Conservation (phyloP, 2,329 filamentous ascomycete species). For the Fusarium marasasianum region DNA sequence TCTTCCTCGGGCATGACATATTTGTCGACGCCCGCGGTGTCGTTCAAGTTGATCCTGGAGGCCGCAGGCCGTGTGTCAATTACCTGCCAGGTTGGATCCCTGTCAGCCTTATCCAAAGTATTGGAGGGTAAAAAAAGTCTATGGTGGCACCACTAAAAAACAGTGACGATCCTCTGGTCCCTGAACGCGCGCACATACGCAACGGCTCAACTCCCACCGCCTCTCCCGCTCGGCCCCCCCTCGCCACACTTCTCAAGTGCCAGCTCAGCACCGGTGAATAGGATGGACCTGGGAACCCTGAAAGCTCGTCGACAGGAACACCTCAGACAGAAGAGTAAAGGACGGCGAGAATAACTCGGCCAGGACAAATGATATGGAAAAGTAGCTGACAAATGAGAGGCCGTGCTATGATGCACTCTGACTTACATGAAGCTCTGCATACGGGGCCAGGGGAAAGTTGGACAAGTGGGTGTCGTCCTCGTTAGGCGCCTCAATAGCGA, state of each 20-base stretch:
- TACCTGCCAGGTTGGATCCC: slow-evolving; percentile 64
- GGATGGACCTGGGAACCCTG: slow-evolving; percentile 15
- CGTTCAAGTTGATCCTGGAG: slow-evolving; percentile 81
- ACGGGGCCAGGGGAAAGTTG: slow-evolving; percentile 73
- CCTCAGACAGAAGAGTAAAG: background rate
- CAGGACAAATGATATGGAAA: background rate
- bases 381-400: slow-evolving; percentile 16
- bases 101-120: slow-evolving; percentile 45
- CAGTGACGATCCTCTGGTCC: slow-evolving; percentile 15
- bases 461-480: slow-evolving; percentile 76
- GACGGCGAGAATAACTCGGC: slow-evolving; percentile 17
- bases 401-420: slow-evolving; percentile 44
- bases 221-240: slow-evolving; percentile 31
- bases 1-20: slow-evolving; percentile 87
- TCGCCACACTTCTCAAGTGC: slow-evolving; percentile 17
- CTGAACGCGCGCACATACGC: background rate
- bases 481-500: slow-evolving; percentile 73
- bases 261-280: slow-evolving; percentile 18
- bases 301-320: slow-evolving; percentile 4
- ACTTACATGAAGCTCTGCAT: slow-evolving; percentile 84
- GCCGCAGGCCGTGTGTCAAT: slow-evolving; percentile 80
- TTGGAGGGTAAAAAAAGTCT: slow-evolving; percentile 20
- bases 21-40: slow-evolving; percentile 84
- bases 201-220: slow-evolving; percentile 30
- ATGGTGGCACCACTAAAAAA: slow-evolving; percentile 18